Conservation (phyloP, 441 rosid species). For the Mallotus repandus region DNA sequence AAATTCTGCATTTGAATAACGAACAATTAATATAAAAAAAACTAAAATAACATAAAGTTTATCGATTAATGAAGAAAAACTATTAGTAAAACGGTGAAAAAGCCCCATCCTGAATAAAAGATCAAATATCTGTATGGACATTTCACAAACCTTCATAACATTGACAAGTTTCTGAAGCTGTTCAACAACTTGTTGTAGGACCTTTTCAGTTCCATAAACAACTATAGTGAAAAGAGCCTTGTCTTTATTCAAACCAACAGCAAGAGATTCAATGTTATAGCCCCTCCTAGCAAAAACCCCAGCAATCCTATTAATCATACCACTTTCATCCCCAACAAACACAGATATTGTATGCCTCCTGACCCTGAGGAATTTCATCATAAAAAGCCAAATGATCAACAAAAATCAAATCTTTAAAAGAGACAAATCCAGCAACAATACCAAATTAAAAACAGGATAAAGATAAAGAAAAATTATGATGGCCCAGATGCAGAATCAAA, state of each 20-base stretch:
- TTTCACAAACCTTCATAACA: constrained; percentile 62
- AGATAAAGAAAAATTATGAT: neutral
- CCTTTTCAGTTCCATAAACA: constrained; percentile 71
- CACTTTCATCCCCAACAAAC: constrained; percentile 90
- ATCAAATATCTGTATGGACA: neutral
- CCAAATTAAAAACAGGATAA: neutral
- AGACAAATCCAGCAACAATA: neutral
- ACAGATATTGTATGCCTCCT: constrained; percentile 78
- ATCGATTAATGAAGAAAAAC: neutral
- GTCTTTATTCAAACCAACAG: constrained; percentile 87
- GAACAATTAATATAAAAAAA: neutral
- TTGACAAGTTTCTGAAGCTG: constrained; percentile 88
- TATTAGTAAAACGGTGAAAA: neutral
- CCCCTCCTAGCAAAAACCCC: constrained; percentile 94
- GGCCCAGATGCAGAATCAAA: constrained; percentile 17
- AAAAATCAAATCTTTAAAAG: no score
- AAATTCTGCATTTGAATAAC: neutral
- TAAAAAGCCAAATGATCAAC: neutral
- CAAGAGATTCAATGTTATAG: constrained; percentile 84
- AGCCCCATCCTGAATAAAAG: neutral
- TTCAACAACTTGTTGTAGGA: constrained; percentile 71
- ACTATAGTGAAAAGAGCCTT: constrained; percentile 81
- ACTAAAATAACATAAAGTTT: neutral
- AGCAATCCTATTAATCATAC: constrained; percentile 85
- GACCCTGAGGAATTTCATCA: constrained; percentile 33